These are phyloP conservation scores for Pichia occidentalis DNA, from an alignment of 805 yeast genomes.

Conservation along the genomic window DNA sequence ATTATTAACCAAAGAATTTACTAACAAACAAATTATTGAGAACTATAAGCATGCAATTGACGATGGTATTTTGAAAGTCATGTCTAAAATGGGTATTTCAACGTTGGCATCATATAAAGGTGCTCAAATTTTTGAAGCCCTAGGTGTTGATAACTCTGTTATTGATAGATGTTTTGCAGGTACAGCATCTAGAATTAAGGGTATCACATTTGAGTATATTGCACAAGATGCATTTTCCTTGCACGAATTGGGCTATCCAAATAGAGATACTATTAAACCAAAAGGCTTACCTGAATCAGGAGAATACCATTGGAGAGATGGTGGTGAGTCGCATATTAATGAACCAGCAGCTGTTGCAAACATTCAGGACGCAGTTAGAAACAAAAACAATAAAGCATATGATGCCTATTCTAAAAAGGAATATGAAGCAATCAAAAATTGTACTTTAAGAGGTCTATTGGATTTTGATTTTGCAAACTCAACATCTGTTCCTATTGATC, in stretches of 20 bases:
- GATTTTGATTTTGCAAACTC: constrained; percentile 79
- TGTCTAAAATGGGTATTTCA: constrained; percentile 99
- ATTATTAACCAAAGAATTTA: constrained; percentile 49
- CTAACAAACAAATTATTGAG: constrained; percentile 54
- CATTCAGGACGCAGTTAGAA: constrained; percentile 96
- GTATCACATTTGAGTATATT: constrained; percentile 90
- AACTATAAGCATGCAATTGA: constrained; percentile 84
- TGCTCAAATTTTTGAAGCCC: constrained; percentile 96
- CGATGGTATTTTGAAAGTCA: constrained; percentile 89
- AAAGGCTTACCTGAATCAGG: constrained; percentile 86
- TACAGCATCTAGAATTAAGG: constrained; percentile 94
- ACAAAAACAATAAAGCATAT: constrained; percentile 90
- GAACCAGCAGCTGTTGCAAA: constrained; percentile 94
- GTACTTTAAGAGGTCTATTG: constrained; percentile 89
- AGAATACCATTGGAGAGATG: constrained; percentile 98
- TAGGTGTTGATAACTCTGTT: constrained; percentile 92
- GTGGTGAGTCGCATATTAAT: constrained; percentile 93
- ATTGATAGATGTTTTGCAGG: constrained; percentile 95
- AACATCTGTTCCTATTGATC: constrained; percentile 83
- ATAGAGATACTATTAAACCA: constrained; percentile 63
- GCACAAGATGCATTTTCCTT: constrained; percentile 95
- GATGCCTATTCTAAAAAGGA: constrained; percentile 86
- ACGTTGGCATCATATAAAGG: constrained; percentile 98
- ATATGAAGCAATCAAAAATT: constrained; percentile 82
- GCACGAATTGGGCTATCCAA: constrained; percentile 89